Base-by-base conservation (phyloP, 805 yeast genomes). In the Torulaspora delbrueckii region DNA sequence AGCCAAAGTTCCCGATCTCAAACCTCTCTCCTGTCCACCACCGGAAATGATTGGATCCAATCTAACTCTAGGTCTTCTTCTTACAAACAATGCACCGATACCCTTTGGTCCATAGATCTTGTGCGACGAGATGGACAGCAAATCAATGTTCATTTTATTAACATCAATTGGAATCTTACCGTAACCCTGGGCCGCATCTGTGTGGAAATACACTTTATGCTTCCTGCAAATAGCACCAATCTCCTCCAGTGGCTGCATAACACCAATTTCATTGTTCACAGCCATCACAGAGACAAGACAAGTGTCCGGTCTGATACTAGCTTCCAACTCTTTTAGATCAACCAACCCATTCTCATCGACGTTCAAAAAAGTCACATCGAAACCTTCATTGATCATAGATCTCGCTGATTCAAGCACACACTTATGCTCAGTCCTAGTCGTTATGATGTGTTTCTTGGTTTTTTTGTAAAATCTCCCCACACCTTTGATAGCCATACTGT, bases 21-120 rank as follows among this genome's bases (percentile, higher is more conserved):
- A 74, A 48, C 99, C 99, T 73, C 99, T 84, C 72, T 93, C 99
- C 72, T 93, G 99, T 43, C 99, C 99, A 70, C 99, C 99, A 55
- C 99, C 99, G 49, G 89, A 84, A 56, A 93, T 86, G 45, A 93
- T 74, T 18, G 99, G 96, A 54, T 90, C 97, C 51, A 93, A 66
- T 77, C 99, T 85, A 40, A 93, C 99, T 70, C 99, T 83, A 52
- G 99, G 99, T 69, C 99, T 84, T 76, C 99, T 86, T 71, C 99
- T 82, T 32, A 93, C 91, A 62, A 77, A 93, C 56, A 90, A 75
- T 8, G 99, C 99, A 60, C 99, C 99, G 49, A 89, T 79, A 52
- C 99, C 99, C 79, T 84, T 93, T 56, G 99, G 99, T 5, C 99
- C 99, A 69, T 93, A 93, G 52, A 93, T 83, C 72, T 93, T 93